Evolutionary conservation across 495 filamentous ascomycete genomes (phyloP).

Genomic region (Platismatia glauca): DNA sequence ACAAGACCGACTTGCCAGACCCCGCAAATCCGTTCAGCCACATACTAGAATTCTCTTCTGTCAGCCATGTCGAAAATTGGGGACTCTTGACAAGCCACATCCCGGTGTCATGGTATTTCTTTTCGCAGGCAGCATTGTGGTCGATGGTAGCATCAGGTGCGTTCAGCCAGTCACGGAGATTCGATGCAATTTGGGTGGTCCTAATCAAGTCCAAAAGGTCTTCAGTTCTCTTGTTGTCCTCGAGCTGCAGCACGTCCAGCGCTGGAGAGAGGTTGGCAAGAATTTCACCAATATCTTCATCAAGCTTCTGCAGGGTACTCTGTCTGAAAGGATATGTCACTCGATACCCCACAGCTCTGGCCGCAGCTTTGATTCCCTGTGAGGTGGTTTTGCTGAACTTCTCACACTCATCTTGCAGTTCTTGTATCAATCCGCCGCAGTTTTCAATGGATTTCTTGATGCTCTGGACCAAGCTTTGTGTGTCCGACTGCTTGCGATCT

Average conservation of each 20-base stretch:
- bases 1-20: constrained; percentile 37
- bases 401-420: constrained; percentile 27
- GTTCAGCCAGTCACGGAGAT: constrained; percentile 27
- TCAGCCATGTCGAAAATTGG: constrained; percentile 29
- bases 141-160: constrained; percentile 29
- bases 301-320: constrained; percentile 30
- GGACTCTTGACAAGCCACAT: constrained; percentile 29
- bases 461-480: constrained; percentile 23
- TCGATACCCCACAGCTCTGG: constrained; percentile 20
- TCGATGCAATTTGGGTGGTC: constrained; percentile 24
- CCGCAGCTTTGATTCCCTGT: constrained; percentile 12
- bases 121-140: constrained; percentile 25
- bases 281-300: constrained; percentile 29
- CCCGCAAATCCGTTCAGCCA: constrained; percentile 37
- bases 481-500: constrained; percentile 19
- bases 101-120: constrained; percentile 26
- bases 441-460: constrained; percentile 21
- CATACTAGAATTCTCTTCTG: constrained; percentile 30
- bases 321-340: constrained; percentile 29
- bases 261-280: constrained; percentile 26
- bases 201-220: constrained; percentile 19
- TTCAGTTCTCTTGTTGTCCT: constrained; percentile 18
- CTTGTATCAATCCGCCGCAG: constrained; percentile 27
- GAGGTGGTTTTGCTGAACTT: constrained; percentile 15
- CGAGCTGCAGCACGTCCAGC: constrained; percentile 27